Evolutionary conservation across 2,329 filamentous ascomycete species (phyloP).

Genomic region (Arthrinium puccinioides): DNA sequence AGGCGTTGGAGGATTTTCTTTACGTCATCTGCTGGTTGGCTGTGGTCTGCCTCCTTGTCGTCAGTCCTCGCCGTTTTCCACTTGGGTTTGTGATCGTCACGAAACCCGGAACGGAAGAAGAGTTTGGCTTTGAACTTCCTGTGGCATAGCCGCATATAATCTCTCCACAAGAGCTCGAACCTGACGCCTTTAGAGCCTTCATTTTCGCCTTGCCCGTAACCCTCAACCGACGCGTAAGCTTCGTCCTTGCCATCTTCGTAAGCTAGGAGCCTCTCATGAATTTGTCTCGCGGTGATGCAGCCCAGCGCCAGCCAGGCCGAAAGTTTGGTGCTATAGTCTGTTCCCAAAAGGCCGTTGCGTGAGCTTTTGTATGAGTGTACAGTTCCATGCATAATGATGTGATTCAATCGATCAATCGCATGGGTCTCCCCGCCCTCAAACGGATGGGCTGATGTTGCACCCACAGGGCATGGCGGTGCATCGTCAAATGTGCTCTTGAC

Average conservation of each 20-base stretch:
- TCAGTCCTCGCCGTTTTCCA: constrained; percentile 45
- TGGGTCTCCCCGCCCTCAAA: constrained; percentile 61
- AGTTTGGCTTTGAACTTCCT: constrained; percentile 60
- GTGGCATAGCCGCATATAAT: constrained; percentile 73
- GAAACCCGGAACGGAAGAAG: constrained; percentile 60
- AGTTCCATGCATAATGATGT: constrained; percentile 38
- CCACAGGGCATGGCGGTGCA: constrained; percentile 45
- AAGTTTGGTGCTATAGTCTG: constrained; percentile 68
- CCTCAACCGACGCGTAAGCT: constrained; percentile 32
- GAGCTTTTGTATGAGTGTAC: constrained; percentile 62
- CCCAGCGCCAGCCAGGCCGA: constrained; percentile 68
- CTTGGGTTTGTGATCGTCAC: constrained; percentile 32
- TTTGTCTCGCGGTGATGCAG: constrained; percentile 63
- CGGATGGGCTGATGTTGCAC: constrained; percentile 53
- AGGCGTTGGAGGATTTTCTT: constrained; percentile 48
- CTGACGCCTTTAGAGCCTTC: constrained; percentile 62
- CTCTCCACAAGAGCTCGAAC: constrained; percentile 70
- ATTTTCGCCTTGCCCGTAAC: constrained; percentile 65
- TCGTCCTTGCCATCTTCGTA: constrained; percentile 58
- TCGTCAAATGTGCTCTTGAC: constrained; percentile 42
- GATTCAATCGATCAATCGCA: constrained; percentile 54
- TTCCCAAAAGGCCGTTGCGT: constrained; percentile 62
- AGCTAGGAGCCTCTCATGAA: constrained; percentile 59
- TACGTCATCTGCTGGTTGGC: constrained; percentile 31
- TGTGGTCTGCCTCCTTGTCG: constrained; percentile 14